phyloP scores from a whole-genome alignment of 1,284 basidiomycete genomes.

The Cutaneotrichosporon cavernicola region DNA sequence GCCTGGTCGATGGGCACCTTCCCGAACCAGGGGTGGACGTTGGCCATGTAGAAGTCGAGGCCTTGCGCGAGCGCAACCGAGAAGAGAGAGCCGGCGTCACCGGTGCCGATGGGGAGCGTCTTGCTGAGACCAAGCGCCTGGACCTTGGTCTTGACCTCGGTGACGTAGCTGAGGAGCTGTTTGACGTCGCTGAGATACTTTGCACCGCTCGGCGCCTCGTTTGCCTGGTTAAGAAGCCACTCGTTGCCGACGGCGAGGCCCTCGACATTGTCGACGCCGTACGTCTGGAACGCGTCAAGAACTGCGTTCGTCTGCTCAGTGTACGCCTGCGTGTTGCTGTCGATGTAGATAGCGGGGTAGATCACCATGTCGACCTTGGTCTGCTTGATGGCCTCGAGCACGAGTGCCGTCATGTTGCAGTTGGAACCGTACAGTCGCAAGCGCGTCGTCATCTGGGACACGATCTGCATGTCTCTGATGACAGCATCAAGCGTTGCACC shows the following conservation, averaged over 20 bases:
- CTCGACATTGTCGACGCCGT: slow-evolving; percentile 71
- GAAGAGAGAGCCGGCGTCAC: slow-evolving; percentile 86
- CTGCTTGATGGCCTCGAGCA: slow-evolving; percentile 75
- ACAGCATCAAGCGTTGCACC: slow-evolving; percentile 25
- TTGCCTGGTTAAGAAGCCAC: slow-evolving; percentile 63
- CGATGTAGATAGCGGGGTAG: slow-evolving; percentile 76
- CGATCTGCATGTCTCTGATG: slow-evolving; percentile 54
- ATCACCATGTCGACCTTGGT: slow-evolving; percentile 86
- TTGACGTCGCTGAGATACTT: slow-evolving; percentile 47
- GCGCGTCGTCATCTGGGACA: slow-evolving; percentile 51
- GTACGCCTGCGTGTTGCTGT: slow-evolving; percentile 68
- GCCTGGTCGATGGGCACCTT: slow-evolving; percentile 64
- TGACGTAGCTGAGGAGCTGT: slow-evolving; percentile 65
- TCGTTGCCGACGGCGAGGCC: slow-evolving; percentile 65
- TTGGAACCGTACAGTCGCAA: slow-evolving; percentile 53
- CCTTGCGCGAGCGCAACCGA: slow-evolving; percentile 66
- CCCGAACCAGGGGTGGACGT: slow-evolving; percentile 71
- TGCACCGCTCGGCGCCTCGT: slow-evolving; percentile 30
- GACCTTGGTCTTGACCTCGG: slow-evolving; percentile 60
- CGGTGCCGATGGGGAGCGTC: slow-evolving; percentile 73
- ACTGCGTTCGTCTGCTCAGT: slow-evolving; percentile 68
- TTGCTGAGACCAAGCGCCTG: slow-evolving; percentile 58
- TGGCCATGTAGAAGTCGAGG: slow-evolving; percentile 67
- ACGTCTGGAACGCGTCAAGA: slow-evolving; percentile 64
- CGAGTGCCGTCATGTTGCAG: slow-evolving; percentile 58